Evolutionary conservation across 352 stramenopile species (phyloP).

Genomic region (Phytophthora pistaciae): DNA sequence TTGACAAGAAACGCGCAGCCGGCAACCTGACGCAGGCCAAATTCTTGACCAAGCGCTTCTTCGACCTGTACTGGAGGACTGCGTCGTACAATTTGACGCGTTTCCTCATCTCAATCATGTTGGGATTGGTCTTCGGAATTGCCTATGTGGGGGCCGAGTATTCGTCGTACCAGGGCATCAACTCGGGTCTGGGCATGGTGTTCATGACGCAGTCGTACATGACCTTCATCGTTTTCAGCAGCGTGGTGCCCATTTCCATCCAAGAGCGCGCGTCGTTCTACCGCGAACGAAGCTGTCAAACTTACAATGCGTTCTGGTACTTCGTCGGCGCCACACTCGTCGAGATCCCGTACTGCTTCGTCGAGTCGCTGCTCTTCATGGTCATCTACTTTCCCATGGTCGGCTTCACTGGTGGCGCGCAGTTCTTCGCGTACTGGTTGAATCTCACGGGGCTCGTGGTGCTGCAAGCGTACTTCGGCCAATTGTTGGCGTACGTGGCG

Average conservation of each 20-base stretch:
- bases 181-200: conserved; percentile 61
- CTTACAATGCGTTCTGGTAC: conserved; percentile 22
- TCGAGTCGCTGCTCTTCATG: conserved; percentile 12
- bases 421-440: conserved; percentile 50
- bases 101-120: conserved; percentile 31
- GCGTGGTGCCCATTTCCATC: conserved; percentile 40
- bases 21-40: conserved; percentile 24
- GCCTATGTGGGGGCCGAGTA: conserved; percentile 30
- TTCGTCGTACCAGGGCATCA: conserved; percentile 35
- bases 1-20: conserved; percentile 26
- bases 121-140: conserved; percentile 21
- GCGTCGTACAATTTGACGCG: conserved; percentile 81
- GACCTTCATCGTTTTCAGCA: conserved; percentile 55
- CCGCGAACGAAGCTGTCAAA: conserved; percentile 4
- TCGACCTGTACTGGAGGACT: conserved; percentile 81
- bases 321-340: conserved; percentile 10
- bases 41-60: conserved; percentile 54
- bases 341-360: conserved; percentile 18
- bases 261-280: conserved; percentile 19
- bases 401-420: conserved; percentile 12
- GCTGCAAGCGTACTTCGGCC: conserved; percentile 51
- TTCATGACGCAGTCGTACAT: conserved; percentile 80
- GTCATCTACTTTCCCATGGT: conserved; percentile 14
- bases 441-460: conserved; percentile 46
- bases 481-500: conserved; percentile 45